phyloP scores from a whole-genome alignment of 2,329 filamentous ascomycete genomes.

The Aspergillus amoenus region DNA sequence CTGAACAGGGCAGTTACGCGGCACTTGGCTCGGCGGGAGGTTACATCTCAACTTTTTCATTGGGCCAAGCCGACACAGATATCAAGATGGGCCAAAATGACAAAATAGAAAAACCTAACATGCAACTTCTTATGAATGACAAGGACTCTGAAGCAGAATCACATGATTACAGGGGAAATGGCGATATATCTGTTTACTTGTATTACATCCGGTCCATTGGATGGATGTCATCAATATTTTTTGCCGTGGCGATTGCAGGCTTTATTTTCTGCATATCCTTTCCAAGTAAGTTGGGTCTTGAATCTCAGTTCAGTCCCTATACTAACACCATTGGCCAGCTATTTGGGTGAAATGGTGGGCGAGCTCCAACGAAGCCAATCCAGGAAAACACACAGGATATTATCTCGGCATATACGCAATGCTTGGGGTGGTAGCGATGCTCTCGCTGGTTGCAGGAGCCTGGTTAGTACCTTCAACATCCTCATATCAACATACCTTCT shows the following conservation, averaged over 20 bases:
- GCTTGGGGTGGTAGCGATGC: conserved; percentile 38
- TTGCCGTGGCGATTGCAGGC: conserved; percentile 36
- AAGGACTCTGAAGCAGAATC: conserved; percentile 22
- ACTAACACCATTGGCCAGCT: conserved; percentile 18
- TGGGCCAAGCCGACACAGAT: conserved; percentile 30
- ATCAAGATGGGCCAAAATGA: conserved; percentile 25
- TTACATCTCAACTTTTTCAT: conserved; percentile 42
- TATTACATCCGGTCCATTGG: conserved; percentile 42
- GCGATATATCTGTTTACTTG: conserved; percentile 45
- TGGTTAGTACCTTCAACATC: conserved; percentile 26
- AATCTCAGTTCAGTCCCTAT: neutral
- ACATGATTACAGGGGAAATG: conserved; percentile 32
- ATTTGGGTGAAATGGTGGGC: conserved; percentile 47
- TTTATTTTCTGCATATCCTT: conserved; percentile 45
- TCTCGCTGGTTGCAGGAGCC: conserved; percentile 36
- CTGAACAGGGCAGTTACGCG: conserved; percentile 44
- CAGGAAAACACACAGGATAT: conserved; percentile 34
- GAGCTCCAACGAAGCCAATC: conserved; percentile 34
- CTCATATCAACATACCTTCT: neutral
- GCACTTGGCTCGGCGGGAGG: conserved; percentile 37
- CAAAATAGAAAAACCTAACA: conserved; percentile 6
- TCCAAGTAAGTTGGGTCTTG: conserved; percentile 30
- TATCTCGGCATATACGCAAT: conserved; percentile 43
- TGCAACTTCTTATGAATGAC: conserved; percentile 3
- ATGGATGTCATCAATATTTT: conserved; percentile 34